Conservation (phyloP, 2,329 filamentous ascomycete genomes). For the Verticillium klebahnii region DNA sequence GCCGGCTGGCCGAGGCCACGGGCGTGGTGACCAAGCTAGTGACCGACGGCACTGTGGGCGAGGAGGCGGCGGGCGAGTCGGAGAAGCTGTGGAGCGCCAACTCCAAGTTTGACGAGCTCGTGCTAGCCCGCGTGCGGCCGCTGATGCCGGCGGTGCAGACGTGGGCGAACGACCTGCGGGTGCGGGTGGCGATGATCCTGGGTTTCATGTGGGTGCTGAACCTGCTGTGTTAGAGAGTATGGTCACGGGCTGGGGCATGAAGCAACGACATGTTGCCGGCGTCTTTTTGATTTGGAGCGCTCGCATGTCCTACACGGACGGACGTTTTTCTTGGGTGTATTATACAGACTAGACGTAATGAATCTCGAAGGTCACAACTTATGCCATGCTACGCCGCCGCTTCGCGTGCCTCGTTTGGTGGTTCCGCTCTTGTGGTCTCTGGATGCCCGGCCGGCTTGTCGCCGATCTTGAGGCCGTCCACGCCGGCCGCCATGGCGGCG, state of each 20-base stretch:
- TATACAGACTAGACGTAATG: background rate
- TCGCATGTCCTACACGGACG: background rate
- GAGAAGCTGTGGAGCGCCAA: background rate
- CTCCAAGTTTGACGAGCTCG: background rate
- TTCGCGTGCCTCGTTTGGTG: background rate
- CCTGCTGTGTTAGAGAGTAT: background rate
- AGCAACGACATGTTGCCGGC: background rate
- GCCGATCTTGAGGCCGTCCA: background rate
- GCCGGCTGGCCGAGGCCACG: slow-evolving; percentile 19
- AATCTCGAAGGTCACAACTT: background rate
- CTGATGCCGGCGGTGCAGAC: background rate
- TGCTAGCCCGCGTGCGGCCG: background rate
- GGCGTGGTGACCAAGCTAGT: slow-evolving; percentile 18
- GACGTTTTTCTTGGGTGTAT: background rate
- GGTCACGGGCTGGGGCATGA: background rate
- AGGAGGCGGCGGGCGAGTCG: background rate
- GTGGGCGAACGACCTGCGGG: background rate
- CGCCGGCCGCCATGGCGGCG: slow-evolving; percentile 12
- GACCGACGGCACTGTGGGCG: slow-evolving; percentile 1
- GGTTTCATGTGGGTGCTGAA: background rate
- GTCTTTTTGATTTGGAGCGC: background rate
- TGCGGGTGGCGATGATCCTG: background rate
- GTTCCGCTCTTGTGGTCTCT: background rate
- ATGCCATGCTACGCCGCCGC: background rate
- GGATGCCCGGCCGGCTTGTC: slow-evolving; percentile 6